Percentiles rank a stretch among this genome's conserved stretches.
Evolutionary conservation across 768 basidiomycete genomes (phyloP).

Genomic region (Coprinopsis marcescibilis): DNA sequence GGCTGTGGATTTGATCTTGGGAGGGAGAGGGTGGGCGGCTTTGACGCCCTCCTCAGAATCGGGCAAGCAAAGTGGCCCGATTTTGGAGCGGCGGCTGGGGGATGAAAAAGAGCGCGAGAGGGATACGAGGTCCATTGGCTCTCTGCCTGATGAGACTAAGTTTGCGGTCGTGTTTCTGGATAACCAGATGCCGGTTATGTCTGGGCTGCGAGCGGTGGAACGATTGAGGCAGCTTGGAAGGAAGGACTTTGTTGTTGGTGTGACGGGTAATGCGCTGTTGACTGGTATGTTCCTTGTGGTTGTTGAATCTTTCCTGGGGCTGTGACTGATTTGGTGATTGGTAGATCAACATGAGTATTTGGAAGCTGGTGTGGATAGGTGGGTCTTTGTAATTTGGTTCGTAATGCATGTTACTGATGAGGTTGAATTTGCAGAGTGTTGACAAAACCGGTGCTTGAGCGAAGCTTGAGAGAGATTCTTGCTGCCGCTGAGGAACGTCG

Average conservation of each 20-base stretch:
- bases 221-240: conserved; percentile 62
- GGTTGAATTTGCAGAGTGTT: conserved; percentile 44
- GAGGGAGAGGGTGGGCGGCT: conserved; percentile 22
- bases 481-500: conserved; percentile 41
- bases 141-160: conserved; percentile 26
- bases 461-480: conserved; percentile 40
- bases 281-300: conserved; percentile 29
- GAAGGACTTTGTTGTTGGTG: conserved; percentile 75
- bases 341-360: conserved; percentile 73
- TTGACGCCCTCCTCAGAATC: conserved; percentile 35
- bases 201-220: conserved; percentile 62
- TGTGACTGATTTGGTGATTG: conserved; percentile 13
- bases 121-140: conserved; percentile 9
- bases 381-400: conserved; percentile 22
- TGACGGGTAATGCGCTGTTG: conserved; percentile 60
- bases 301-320: conserved; percentile 2
- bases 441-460: conserved; percentile 77
- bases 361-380: conserved; percentile 73
- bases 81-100: conserved; percentile 36
- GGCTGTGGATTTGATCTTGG: conserved; percentile 68
- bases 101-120: conserved; percentile 11
- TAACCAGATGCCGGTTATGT: conserved; percentile 83
- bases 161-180: conserved; percentile 49
- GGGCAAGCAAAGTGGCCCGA: conserved; percentile 26
- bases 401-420: conserved; percentile 9